These are phyloP conservation scores for Diaporthe ampelina DNA, from an alignment of 2,329 filamentous ascomycete species.

Conservation along the genomic window DNA sequence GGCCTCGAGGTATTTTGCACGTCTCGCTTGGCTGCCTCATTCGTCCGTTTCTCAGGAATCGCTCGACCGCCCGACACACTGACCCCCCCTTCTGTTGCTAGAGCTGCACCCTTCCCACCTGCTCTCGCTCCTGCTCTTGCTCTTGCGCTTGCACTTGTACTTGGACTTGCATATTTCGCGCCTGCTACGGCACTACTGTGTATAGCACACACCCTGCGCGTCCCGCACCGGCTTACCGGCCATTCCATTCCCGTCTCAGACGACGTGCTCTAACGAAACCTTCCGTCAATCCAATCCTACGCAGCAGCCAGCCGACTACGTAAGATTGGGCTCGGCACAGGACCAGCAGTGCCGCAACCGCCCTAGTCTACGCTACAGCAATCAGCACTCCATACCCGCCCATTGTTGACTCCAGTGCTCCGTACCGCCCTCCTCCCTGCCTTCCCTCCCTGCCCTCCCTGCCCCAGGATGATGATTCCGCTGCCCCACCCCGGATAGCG, in stretches of 20 bases:
- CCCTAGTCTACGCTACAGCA: background rate
- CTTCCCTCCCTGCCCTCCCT: constrained; percentile 5
- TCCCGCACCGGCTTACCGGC: constrained; percentile 14
- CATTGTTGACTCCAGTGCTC: background rate
- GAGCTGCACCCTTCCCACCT: constrained; percentile 7
- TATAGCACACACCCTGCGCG: background rate
- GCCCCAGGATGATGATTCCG: constrained; percentile 17
- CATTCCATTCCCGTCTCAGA: constrained; percentile 7
- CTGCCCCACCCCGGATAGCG: constrained; percentile 36
- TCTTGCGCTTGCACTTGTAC: background rate
- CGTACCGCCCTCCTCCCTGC: constrained; percentile 16
- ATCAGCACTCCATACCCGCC: background rate
- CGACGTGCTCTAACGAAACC: background rate
- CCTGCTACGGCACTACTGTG: constrained; percentile 19
- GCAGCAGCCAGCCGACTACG: constrained; percentile 1
- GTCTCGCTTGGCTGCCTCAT: background rate
- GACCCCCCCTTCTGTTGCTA: constrained; percentile 5
- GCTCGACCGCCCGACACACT: background rate
- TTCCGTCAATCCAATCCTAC: constrained; percentile 13
- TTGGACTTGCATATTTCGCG: constrained; percentile 18
- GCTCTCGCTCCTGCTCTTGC: background rate
- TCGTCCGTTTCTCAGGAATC: background rate
- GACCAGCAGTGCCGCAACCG: too few relatives aligned
- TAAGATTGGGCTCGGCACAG: constrained; percentile 12
- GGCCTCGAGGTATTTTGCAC: constrained; percentile 4